Evolutionary conservation across 495 filamentous ascomycete genomes (phyloP), one percentile per base, ranked within the genome.

Genomic region (Darksidea phi): DNA sequence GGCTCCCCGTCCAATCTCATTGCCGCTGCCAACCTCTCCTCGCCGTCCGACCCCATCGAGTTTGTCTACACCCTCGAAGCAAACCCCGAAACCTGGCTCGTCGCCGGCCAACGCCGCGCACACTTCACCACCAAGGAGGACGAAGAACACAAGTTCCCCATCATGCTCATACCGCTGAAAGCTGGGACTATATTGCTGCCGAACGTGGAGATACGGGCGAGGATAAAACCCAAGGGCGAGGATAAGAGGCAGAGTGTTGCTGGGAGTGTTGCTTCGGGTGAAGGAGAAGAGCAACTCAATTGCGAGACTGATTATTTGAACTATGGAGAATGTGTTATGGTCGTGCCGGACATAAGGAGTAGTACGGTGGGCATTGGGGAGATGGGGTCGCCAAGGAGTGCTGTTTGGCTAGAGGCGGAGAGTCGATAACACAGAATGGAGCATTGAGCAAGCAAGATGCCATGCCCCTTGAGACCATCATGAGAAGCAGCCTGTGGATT

Each of bases 41-140:
- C 41, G 17, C 70, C 74, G 10, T 74, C 73, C 8, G 73, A 79
- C 18, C 77, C 85, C 34, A 74, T 94, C 1, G 86, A 90, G 67
- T 96, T 96, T 72, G 82, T 85, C 59, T 95, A 90, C 72, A 91
- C 96, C 67, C 71, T 98, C 11, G 83, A 88, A 38, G 86, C 88
- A 11, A 82, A 86, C 34, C 72, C 83, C 0, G 91, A 95, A 12
- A 77, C 78, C 0, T 98, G 92, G 93, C 80, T 95, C 0, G 75
- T 97, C 4, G 91, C 90, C 26, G 94, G 95, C 0, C 81, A 86
- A 36, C 80, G 88, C 21, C 86, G 88, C 58, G 87, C 84, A 0
- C 88, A 90, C 63, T 96, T 95, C 72, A 80, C 82, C 1, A 85
- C 80, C 7, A 69, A 69, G 57, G 77, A 82, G 67, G 77, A 74